Conservation (phyloP, 129 eudicot species). For the Arctium lappa region DNA sequence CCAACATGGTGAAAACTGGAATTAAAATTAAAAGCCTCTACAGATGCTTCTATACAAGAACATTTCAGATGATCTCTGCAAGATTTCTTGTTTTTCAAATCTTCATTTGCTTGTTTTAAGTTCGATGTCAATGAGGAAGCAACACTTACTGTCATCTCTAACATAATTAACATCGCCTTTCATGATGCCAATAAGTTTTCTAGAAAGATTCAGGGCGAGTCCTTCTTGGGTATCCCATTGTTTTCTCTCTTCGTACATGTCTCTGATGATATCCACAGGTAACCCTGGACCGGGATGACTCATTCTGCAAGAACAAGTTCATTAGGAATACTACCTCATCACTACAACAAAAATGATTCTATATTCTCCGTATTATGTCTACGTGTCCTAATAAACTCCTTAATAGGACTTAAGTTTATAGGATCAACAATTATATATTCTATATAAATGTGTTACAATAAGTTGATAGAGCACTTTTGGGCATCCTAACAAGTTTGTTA, state of each 20-base stretch:
- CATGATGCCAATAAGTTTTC: slow-evolving; percentile 51
- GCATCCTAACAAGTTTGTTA: neutral
- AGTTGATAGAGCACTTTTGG: neutral
- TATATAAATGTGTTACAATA: neutral
- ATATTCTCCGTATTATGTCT: neutral
- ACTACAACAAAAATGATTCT: neutral
- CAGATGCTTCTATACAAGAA: neutral
- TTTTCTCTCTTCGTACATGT: slow-evolving; percentile 43
- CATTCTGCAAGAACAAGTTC: slow-evolving; percentile 36
- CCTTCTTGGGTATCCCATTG: slow-evolving; percentile 42
- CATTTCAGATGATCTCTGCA: neutral
- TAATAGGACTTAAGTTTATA: neutral
- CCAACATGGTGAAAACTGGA: slow-evolving; percentile 15
- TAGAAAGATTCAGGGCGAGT: slow-evolving; percentile 38
- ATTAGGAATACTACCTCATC: neutral
- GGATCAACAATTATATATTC: neutral
- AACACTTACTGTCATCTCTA: slow-evolving; percentile 44
- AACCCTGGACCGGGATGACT: slow-evolving; percentile 57
- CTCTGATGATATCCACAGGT: slow-evolving; percentile 43
- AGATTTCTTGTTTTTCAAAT: neutral
- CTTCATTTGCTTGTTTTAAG: slow-evolving; percentile 31
- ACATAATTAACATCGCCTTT: slow-evolving; percentile 53
- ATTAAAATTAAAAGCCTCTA: slow-evolving; percentile 1
- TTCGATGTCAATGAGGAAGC: slow-evolving; percentile 44
- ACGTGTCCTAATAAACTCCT: neutral